Conservation (phyloP, 129 eudicot genomes). For the Saussurea involucrata region DNA sequence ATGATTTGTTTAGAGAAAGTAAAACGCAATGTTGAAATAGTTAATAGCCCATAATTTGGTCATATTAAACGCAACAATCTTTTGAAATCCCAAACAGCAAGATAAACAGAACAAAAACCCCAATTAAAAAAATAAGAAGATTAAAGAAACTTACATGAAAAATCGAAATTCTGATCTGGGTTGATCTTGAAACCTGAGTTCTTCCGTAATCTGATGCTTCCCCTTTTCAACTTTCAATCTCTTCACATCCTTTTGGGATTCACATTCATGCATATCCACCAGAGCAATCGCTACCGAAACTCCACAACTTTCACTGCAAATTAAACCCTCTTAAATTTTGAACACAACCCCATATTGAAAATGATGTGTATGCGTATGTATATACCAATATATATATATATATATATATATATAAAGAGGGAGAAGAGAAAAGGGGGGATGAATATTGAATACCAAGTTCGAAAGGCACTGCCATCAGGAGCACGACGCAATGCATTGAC, state of each 20-base stretch:
- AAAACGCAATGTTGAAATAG: not conserved
- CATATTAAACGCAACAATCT: not conserved
- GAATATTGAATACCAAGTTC: slow-evolving; percentile 37
- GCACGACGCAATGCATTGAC: slow-evolving; percentile 53
- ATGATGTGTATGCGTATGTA: no score
- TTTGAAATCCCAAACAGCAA: not conserved
- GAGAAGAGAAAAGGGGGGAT: not conserved
- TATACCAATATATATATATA: not conserved
- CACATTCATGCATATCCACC: slow-evolving; percentile 58
- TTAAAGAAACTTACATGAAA: slow-evolving; percentile 36
- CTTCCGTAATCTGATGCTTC: not conserved
- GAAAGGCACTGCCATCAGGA: slow-evolving; percentile 65
- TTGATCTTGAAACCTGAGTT: slow-evolving; percentile 34
- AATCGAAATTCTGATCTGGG: slow-evolving; percentile 69
- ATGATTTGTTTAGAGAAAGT: not conserved
- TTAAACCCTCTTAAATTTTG: not conserved
- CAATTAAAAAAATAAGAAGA: not conserved
- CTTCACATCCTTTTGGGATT: slow-evolving; percentile 27
- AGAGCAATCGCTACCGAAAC: slow-evolving; percentile 46
- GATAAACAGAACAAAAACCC: not conserved
- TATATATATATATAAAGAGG: not conserved
- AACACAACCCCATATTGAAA: not conserved
- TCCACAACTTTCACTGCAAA: slow-evolving; percentile 45
- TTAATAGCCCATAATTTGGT: not conserved
- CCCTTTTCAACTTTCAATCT: slow-evolving; percentile 21